These are phyloP conservation scores for Coemansia sp. DNA, from an alignment of 192 early-diverging fungal species.

Conservation along the genomic window DNA sequence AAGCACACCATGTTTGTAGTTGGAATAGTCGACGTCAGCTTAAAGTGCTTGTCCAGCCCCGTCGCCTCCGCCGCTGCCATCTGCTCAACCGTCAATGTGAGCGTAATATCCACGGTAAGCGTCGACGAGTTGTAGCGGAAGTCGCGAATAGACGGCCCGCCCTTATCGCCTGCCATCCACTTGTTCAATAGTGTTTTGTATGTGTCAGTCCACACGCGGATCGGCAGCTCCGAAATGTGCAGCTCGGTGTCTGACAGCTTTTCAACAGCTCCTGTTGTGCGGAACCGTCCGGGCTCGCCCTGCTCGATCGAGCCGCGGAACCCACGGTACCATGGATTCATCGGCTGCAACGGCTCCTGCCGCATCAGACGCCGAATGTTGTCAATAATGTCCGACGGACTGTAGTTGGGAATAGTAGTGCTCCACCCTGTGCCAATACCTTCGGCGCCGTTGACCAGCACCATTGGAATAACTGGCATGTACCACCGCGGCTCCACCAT, in stretches of 20 bases:
- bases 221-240: slow-evolving; percentile 86
- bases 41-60: slow-evolving; percentile 83
- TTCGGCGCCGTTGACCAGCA: slow-evolving; percentile 88
- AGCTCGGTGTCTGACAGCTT: slow-evolving; percentile 75
- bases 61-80: slow-evolving; percentile 72
- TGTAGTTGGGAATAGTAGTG: slow-evolving; percentile 79
- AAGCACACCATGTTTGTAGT: slow-evolving; percentile 96
- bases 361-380: slow-evolving; percentile 82
- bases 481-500: slow-evolving; percentile 95
- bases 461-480: slow-evolving; percentile 89
- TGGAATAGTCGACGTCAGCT: slow-evolving; percentile 66
- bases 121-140: slow-evolving; percentile 57
- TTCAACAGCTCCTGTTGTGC: slow-evolving; percentile 65
- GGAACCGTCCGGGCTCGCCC: slow-evolving; percentile 60
- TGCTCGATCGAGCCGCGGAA: slow-evolving; percentile 77
- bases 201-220: slow-evolving; percentile 81
- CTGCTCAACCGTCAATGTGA: slow-evolving; percentile 58
- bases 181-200: slow-evolving; percentile 84
- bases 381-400: slow-evolving; percentile 83
- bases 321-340: slow-evolving; percentile 95
- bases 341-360: slow-evolving; percentile 64
- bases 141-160: slow-evolving; percentile 60
- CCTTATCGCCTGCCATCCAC: slow-evolving; percentile 80
- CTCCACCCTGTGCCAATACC: slow-evolving; percentile 97
- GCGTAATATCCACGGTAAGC: slow-evolving; percentile 45